Conservation (phyloP, 2,329 filamentous ascomycete species). For the Sphaceloma murrayae region DNA sequence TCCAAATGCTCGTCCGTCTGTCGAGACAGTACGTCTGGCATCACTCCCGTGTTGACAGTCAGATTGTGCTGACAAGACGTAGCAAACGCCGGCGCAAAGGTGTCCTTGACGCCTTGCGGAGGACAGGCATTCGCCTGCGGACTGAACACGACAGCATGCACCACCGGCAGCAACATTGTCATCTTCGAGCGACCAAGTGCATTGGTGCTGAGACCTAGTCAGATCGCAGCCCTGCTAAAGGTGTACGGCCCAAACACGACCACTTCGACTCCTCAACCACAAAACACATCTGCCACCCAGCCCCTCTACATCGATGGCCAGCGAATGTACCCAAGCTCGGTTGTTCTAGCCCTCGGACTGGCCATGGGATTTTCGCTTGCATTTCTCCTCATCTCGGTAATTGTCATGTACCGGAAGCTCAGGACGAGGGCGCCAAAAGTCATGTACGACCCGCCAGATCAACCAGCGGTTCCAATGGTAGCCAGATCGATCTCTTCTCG, state of each 20-base stretch:
- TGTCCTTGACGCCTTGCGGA: slow-evolving; percentile 19
- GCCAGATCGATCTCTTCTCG: slow-evolving; percentile 9
- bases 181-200: slow-evolving; percentile 21
- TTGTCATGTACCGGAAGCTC: slow-evolving; percentile 22
- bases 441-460: slow-evolving; percentile 29
- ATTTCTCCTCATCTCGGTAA: slow-evolving; percentile 21
- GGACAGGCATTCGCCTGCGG: slow-evolving; percentile 26
- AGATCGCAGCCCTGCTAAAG: slow-evolving; percentile 24
- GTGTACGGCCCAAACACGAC: slow-evolving; percentile 19
- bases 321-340: slow-evolving; percentile 14
- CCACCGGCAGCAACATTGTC: slow-evolving; percentile 22
- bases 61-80: slow-evolving; percentile 13
- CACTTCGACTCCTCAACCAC: slow-evolving; percentile 14
- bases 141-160: slow-evolving; percentile 23
- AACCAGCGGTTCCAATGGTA: slow-evolving; percentile 15
- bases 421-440: slow-evolving; percentile 23
- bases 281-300: slow-evolving; percentile 9
- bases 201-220: slow-evolving; percentile 24
- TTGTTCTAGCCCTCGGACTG: slow-evolving; percentile 25
- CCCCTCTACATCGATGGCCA: slow-evolving; percentile 22
- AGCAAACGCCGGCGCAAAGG: slow-evolving; percentile 16
- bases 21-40: slow-evolving; percentile 20
- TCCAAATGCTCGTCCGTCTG: slow-evolving; percentile 25
- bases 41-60: neutral
- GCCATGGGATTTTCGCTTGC: slow-evolving; percentile 25